Evolutionary conservation across 257 asterid species (phyloP), one percentile per base, ranked within the genome.

Genomic region (Solanum stenotomum): DNA sequence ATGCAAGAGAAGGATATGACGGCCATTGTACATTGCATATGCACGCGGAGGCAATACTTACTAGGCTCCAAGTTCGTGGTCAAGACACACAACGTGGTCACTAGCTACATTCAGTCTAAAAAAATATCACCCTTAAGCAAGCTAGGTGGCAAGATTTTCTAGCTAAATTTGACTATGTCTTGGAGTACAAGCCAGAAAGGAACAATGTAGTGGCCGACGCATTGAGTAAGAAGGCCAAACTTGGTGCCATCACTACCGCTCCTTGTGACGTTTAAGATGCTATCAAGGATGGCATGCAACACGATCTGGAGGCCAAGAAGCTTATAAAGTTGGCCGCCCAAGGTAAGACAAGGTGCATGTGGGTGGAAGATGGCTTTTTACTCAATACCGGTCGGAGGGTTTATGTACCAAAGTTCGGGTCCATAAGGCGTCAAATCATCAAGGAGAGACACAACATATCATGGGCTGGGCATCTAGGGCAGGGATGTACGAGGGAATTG

Each of bases 391-490:
- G 0, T 18, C 4, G 0, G 4, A 56, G 63, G n/a, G n/a, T 56
- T 8, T 56, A 56, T 6, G 10, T 56, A 56, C 63, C 10, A 10
- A 56, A 18, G 23, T 18, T 16, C 1, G 1, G 10, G 23, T 56
- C n/a, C 4, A 6, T 18, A 18, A 56, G 63, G n/a, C 4, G 10
- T 1, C 23, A 18, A 56, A 56, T 56, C 9, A 56, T 56, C n/a
- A 6, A 56, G 0, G 10, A 56, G 10, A 18, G 10, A 4, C 10
- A 56, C 1, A 1, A 52, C 4, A 56, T 4, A 0, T 8, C 0
- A 0, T 56, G 63, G 63, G 10, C n/a, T 18, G 0, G n/a, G 63
- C 1, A 52, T 52, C 63, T 6, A 3, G 9, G 63, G 10, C 9
- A 52, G 63, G 4, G 9, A 52, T 2, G 9, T 16, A 52, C 4